These are phyloP conservation scores for Fusarium mundagurra DNA, from an alignment of 2,329 filamentous ascomycete genomes.

Conservation along the genomic window DNA sequence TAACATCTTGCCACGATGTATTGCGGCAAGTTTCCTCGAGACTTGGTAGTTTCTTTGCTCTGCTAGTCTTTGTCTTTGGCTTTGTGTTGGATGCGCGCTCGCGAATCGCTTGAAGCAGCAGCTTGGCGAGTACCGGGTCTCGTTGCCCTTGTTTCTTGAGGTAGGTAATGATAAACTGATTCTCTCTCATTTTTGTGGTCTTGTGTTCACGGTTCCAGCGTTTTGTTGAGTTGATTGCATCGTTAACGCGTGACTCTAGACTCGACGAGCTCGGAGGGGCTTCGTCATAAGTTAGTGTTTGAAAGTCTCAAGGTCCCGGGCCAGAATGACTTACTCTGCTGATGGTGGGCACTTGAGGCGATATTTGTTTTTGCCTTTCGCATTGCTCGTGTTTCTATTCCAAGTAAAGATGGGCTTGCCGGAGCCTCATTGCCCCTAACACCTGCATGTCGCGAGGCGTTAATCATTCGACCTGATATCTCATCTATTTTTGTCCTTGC, in stretches of 20 bases:
- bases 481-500: constrained; percentile 38
- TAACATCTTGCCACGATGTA: constrained; percentile 49
- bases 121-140: constrained; percentile 47
- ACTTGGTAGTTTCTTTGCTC: constrained; percentile 32
- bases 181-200: constrained; percentile 44
- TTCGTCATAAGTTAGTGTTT: constrained; percentile 9
- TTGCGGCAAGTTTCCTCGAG: constrained; percentile 48
- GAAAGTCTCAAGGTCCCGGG: neutral
- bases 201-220: constrained; percentile 54
- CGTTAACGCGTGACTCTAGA: constrained; percentile 45
- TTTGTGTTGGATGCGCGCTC: constrained; percentile 33
- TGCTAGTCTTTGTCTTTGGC: neutral
- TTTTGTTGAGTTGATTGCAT: constrained; percentile 50
- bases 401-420: neutral
- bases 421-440: constrained; percentile 19
- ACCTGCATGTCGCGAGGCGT: constrained; percentile 32
- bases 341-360: neutral
- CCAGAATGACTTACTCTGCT: constrained; percentile 13
- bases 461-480: constrained; percentile 37
- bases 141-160: constrained; percentile 50
- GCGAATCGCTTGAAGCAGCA: constrained; percentile 47
- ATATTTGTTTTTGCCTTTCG: neutral
- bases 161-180: constrained; percentile 46
- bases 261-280: neutral
- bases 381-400: constrained; percentile 25